Conservation (phyloP, 2,329 filamentous ascomycete genomes). For the Orbilia blumenaviensis region DNA sequence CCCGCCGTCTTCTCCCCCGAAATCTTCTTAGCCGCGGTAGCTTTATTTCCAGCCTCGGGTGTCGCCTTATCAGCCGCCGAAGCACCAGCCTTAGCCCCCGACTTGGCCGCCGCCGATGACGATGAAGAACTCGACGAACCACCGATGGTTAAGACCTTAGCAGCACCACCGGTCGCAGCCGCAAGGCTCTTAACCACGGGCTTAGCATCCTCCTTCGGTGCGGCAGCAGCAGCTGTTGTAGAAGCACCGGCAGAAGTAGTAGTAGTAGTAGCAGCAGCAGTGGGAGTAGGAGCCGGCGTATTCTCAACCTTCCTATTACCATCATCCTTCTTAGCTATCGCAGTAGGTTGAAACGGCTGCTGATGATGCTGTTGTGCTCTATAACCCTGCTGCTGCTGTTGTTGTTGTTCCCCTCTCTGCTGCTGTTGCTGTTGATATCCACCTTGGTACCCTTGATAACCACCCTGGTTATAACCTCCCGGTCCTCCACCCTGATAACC, state of each 20-base stretch:
- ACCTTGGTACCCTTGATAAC: slow-evolving; percentile 67
- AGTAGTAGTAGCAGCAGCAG: background rate
- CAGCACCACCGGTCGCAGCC: slow-evolving; percentile 55
- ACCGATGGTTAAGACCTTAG: slow-evolving; percentile 71
- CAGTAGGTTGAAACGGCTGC: slow-evolving; percentile 64
- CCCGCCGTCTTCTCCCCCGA: slow-evolving; percentile 69
- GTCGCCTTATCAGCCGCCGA: slow-evolving; percentile 61
- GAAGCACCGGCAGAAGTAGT: background rate
- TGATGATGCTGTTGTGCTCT: no score
- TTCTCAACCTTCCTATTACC: slow-evolving; percentile 58
- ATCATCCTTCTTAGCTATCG: slow-evolving; percentile 69
- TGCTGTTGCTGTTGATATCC: slow-evolving; percentile 62
- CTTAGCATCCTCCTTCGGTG: slow-evolving; percentile 62
- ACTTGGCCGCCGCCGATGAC: slow-evolving; percentile 67
- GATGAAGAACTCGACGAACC: slow-evolving; percentile 60
- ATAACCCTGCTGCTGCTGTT: slow-evolving; percentile 60
- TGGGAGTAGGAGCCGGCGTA: slow-evolving; percentile 60
- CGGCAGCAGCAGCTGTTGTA: slow-evolving; percentile 64
- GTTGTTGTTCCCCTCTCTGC: slow-evolving; percentile 62
- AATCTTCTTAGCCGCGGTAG: slow-evolving; percentile 86
- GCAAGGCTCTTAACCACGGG: slow-evolving; percentile 57
- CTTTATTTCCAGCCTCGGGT: slow-evolving; percentile 79
- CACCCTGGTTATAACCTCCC: background rate
- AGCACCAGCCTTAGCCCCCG: slow-evolving; percentile 59
- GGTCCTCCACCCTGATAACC: slow-evolving; percentile 62